Evolutionary conservation across 1,139 yeast species (phyloP).

Genomic region (Yamadazyma friedrichii): DNA sequence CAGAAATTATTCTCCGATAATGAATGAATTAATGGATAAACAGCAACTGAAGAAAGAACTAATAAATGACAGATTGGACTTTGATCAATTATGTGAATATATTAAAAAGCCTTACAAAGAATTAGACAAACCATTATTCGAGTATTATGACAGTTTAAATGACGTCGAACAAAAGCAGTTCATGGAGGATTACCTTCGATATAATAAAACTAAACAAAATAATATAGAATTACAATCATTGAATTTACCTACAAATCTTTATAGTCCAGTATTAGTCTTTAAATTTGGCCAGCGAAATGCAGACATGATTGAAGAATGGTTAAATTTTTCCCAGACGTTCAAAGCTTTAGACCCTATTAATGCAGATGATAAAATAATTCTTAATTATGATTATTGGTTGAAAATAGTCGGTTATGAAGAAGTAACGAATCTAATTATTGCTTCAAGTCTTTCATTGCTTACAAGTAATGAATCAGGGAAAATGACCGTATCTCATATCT

Average conservation of each 20-base stretch:
- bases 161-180: constrained; percentile 15
- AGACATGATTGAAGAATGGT: constrained; percentile 10
- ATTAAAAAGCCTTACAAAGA: constrained; percentile 8
- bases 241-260: constrained; percentile 2
- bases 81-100: constrained; percentile 10
- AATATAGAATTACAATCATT: constrained; percentile 10
- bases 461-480: not conserved
- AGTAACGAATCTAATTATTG: constrained; percentile 23
- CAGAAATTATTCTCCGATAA: not conserved
- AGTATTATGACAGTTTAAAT: constrained; percentile 12
- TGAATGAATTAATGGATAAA: constrained; percentile 2
- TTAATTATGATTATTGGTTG: constrained; percentile 19
- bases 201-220: constrained; percentile 21
- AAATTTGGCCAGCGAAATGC: constrained; percentile 1
- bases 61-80: too few species aligned
- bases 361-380: constrained; percentile 16
- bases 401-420: constrained; percentile 19
- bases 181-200: constrained; percentile 23
- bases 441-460: constrained; percentile 17
- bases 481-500: not conserved
- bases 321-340: constrained; percentile 8
- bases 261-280: constrained; percentile 2
- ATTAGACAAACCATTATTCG: constrained; percentile 10
- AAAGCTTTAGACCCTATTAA: not conserved
- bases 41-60: too few species aligned